Percentiles rank a stretch among this genome's conserved stretches.
These are phyloP conservation scores for Megacollybia platyphylla DNA, from an alignment of 1,284 basidiomycete genomes.

Conservation along the genomic window DNA sequence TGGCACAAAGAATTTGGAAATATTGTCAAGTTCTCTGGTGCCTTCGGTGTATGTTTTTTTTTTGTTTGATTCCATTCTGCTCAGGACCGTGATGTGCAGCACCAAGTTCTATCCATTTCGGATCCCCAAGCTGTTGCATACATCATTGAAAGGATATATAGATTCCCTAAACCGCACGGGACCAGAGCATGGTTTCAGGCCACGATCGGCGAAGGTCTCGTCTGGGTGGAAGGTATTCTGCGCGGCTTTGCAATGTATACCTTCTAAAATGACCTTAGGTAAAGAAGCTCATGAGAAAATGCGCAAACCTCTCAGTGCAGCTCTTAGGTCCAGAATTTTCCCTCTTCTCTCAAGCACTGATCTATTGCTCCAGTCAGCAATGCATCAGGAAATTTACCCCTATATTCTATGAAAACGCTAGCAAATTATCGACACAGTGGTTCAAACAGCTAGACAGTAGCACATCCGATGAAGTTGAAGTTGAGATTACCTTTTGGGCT, in stretches of 20 bases:
- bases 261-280: conserved; percentile 16
- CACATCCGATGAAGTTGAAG: conserved; percentile 22
- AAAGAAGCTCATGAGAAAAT: conserved; percentile 42
- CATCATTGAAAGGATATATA: conserved; percentile 38
- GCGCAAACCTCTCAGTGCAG: conserved; percentile 35
- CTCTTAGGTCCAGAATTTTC: conserved; percentile 27
- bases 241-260: not conserved
- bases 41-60: conserved; percentile 31
- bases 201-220: conserved; percentile 45
- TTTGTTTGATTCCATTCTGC: conserved; percentile 2
- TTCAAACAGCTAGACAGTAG: conserved; percentile 25
- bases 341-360: conserved; percentile 1
- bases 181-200: conserved; percentile 48
- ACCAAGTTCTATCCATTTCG: conserved; percentile 40
- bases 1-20: conserved; percentile 41
- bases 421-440: conserved; percentile 36
- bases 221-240: conserved; percentile 42
- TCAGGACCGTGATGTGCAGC: conserved; percentile 17
- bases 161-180: conserved; percentile 44
- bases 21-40: conserved; percentile 38
- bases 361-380: conserved; percentile 23
- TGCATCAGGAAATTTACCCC: conserved; percentile 34
- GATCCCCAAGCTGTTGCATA: conserved; percentile 38
- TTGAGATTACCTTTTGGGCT: conserved; percentile 45
- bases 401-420: conserved; percentile 37